Percentiles rank a stretch among this genome's conserved stretches.
Evolutionary conservation across 345 rosid species (phyloP).

Genomic region (Xanthoceras sorbifolium): DNA sequence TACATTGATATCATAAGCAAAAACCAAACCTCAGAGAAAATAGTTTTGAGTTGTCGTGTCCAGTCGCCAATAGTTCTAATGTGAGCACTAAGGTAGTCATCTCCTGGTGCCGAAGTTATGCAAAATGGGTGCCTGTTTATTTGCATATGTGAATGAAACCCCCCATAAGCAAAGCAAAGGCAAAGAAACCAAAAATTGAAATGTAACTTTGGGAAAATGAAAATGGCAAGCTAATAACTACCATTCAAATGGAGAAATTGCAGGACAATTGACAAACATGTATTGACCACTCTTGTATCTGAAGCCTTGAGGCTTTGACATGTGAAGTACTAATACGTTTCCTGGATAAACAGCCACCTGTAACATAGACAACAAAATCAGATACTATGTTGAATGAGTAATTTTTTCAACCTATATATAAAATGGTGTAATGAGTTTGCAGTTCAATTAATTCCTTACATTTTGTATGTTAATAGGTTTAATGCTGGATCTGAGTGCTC

Average conservation of each 20-base stretch:
- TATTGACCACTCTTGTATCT: conserved; percentile 76
- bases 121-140: conserved; percentile 74
- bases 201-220: too few species aligned
- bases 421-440: too few species aligned
- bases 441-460: too few species aligned
- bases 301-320: conserved; percentile 68
- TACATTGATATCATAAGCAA: too few species aligned
- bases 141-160: too few species aligned
- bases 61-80: conserved; percentile 42
- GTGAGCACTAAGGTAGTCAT: conserved; percentile 66
- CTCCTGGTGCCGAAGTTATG: conserved; percentile 74
- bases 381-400: too few species aligned
- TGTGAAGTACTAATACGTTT: conserved; percentile 62
- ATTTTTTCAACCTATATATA: too few species aligned
- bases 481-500: conserved; percentile 55
- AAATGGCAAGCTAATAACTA: background rate
- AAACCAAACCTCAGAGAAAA: conserved; percentile 53
- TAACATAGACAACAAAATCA: too few species aligned
- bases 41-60: conserved; percentile 45
- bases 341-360: conserved; percentile 70
- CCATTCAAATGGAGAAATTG: conserved; percentile 84
- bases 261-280: conserved; percentile 73
- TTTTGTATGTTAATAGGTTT: conserved; percentile 38
- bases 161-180: too few species aligned
- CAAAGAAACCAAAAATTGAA: too few species aligned